A percentile compares a stretch with the other conserved stretches of the same genome.
Evolutionary conservation across 2,329 filamentous ascomycete species (phyloP).

Genomic region (Rhinocladiella mackenziei): DNA sequence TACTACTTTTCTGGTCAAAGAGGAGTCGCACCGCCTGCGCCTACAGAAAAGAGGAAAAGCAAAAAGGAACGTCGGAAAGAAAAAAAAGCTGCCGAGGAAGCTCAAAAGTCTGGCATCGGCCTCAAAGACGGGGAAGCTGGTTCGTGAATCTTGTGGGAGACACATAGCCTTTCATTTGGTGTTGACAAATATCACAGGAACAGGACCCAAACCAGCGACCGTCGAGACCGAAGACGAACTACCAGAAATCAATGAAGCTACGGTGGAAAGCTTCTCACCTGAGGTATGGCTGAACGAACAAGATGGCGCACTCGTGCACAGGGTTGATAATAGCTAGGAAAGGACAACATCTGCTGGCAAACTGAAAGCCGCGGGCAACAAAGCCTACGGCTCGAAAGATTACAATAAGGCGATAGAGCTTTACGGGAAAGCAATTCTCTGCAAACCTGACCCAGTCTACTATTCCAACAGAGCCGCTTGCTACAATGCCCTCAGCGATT

Average conservation of each 20-base stretch:
- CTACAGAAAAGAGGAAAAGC: conserved; percentile 63
- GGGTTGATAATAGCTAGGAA: conserved; percentile 49
- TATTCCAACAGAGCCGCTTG: conserved; percentile 98
- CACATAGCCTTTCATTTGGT: not conserved
- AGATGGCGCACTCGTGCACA: conserved; percentile 4
- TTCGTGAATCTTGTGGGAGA: conserved; percentile 21
- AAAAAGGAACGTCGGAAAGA: conserved; percentile 88
- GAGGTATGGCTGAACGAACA: conserved; percentile 40
- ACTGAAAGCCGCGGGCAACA: conserved; percentile 93
- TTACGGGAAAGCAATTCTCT: conserved; percentile 92
- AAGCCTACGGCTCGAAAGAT: conserved; percentile 89
- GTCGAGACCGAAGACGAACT: conserved; percentile 58
- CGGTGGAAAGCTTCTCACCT: conserved; percentile 43
- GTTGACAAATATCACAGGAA: conserved; percentile 12
- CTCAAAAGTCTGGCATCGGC: conserved; percentile 40
- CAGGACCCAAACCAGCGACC: conserved; percentile 23
- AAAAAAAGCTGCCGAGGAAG: conserved; percentile 63
- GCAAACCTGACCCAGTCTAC: conserved; percentile 96
- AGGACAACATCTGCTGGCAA: conserved; percentile 83
- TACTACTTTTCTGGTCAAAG: conserved; percentile 71
- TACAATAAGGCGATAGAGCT: conserved; percentile 91
- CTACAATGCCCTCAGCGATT: conserved; percentile 87
- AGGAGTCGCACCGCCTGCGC: conserved; percentile 34
- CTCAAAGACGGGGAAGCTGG: conserved; percentile 35
- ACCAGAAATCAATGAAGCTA: conserved; percentile 58